Evolutionary conservation across 352 stramenopile species (phyloP).

Genomic region (Blastocystis sp.): DNA sequence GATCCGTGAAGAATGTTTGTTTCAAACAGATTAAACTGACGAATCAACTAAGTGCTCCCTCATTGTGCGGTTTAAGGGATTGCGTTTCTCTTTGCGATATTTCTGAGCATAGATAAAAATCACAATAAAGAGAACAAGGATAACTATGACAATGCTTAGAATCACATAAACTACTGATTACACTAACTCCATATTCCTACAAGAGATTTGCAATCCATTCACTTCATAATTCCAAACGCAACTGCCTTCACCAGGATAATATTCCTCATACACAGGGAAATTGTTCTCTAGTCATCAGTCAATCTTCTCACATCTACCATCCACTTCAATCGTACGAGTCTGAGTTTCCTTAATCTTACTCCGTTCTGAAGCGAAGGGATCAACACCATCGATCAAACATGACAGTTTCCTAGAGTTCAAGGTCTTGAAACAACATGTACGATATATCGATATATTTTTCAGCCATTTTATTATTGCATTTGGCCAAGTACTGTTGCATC

Average conservation of each 20-base stretch:
- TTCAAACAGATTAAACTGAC: background rate
- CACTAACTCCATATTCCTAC: background rate
- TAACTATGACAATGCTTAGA: background rate
- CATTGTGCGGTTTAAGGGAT: background rate
- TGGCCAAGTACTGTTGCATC: constrained; percentile 6
- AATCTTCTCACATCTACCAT: background rate
- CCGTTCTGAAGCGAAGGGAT: constrained; percentile 25
- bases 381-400: constrained; percentile 7
- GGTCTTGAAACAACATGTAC: background rate
- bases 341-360: background rate
- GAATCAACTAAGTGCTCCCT: background rate
- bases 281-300: background rate
- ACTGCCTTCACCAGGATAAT: constrained; percentile 2
- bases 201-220: constrained; percentile 8
- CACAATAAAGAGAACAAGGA: constrained; percentile 23
- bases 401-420: constrained; percentile 11
- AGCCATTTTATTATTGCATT: constrained; percentile 29
- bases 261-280: constrained; percentile 24
- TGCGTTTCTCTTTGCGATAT: constrained; percentile 34
- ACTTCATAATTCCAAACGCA: constrained; percentile 61
- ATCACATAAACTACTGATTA: constrained; percentile 32
- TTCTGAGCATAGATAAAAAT: constrained; percentile 62
- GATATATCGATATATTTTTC: constrained; percentile 38
- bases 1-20: background rate
- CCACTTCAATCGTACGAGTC: background rate